phyloP scores from a whole-genome alignment of 2,329 filamentous ascomycete species.

The Aspergillus eucalypticola region DNA sequence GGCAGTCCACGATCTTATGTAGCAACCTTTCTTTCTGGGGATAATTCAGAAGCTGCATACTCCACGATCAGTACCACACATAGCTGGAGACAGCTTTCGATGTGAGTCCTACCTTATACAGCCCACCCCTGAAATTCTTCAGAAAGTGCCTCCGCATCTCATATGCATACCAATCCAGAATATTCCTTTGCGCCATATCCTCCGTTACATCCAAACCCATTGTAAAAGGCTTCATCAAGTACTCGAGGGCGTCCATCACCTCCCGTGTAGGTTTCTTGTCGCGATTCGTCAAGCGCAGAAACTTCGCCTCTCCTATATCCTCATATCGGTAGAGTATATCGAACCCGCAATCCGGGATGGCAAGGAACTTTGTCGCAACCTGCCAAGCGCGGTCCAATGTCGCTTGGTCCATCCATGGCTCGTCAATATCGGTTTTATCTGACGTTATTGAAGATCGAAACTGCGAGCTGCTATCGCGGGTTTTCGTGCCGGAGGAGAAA shows the following conservation, averaged over 20 bases:
- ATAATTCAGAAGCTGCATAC: constrained; percentile 27
- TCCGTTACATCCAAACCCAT: constrained; percentile 16
- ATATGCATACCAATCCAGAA: constrained; percentile 47
- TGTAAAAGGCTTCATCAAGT: constrained; percentile 29
- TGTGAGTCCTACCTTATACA: constrained; percentile 34
- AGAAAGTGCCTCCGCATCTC: constrained; percentile 48
- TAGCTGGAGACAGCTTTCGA: neutral
- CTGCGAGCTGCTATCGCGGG: constrained; percentile 11
- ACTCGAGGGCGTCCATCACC: constrained; percentile 35
- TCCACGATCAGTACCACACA: constrained; percentile 5
- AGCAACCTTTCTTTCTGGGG: constrained; percentile 29
- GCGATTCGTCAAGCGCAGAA: constrained; percentile 35
- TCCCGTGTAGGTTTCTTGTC: constrained; percentile 30
- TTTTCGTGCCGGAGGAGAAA: constrained; percentile 7
- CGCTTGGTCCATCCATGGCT: constrained; percentile 30
- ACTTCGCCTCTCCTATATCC: constrained; percentile 28
- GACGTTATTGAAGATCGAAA: neutral
- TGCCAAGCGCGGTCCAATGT: constrained; percentile 45
- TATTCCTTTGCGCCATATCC: constrained; percentile 27
- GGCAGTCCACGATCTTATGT: constrained; percentile 35
- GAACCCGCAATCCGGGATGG: constrained; percentile 39
- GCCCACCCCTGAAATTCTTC: constrained; percentile 34
- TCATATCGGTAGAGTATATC: constrained; percentile 26
- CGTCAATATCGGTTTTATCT: constrained; percentile 14
- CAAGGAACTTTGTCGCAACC: constrained; percentile 42